Conservation (phyloP, 345 rosid genomes). For the Crucihimalaya himalaica region DNA sequence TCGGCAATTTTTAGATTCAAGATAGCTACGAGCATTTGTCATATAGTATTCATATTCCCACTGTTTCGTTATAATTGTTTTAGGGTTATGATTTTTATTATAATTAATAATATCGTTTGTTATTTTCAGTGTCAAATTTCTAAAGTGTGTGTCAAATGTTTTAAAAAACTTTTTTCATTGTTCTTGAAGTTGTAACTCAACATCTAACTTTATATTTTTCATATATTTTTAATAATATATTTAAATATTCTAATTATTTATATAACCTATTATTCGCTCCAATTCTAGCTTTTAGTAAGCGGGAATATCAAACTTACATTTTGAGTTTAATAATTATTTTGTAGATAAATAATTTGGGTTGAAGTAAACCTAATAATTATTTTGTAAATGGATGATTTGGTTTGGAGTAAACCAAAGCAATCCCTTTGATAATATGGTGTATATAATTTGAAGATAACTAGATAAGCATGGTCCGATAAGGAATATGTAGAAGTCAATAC, state of each 20-base stretch:
- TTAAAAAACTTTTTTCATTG: background rate
- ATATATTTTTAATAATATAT: too few relatives aligned
- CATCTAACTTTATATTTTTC: background rate
- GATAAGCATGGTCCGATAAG: conserved; percentile 25
- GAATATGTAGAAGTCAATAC: conserved; percentile 22
- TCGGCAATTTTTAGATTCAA: conserved; percentile 31
- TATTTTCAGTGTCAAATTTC: background rate
- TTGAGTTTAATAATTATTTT: background rate
- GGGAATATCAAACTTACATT: background rate
- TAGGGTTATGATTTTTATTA: conserved; percentile 1
- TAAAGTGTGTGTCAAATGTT: background rate
- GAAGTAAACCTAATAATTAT: background rate
- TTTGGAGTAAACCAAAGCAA: background rate
- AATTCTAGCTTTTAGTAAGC: background rate
- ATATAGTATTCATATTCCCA: conserved; percentile 15
- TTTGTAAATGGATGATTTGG: background rate
- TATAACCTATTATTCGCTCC: background rate
- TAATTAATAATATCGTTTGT: background rate
- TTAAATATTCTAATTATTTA: background rate
- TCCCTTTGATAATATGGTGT: background rate
- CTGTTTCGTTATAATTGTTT: conserved; percentile 3
- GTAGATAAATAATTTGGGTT: background rate
- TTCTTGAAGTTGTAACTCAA: background rate
- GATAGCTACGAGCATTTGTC: conserved; percentile 24
- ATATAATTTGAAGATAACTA: conserved; percentile 15